phyloP scores from a whole-genome alignment of 106 monocot species.

The Posidonia australis region DNA sequence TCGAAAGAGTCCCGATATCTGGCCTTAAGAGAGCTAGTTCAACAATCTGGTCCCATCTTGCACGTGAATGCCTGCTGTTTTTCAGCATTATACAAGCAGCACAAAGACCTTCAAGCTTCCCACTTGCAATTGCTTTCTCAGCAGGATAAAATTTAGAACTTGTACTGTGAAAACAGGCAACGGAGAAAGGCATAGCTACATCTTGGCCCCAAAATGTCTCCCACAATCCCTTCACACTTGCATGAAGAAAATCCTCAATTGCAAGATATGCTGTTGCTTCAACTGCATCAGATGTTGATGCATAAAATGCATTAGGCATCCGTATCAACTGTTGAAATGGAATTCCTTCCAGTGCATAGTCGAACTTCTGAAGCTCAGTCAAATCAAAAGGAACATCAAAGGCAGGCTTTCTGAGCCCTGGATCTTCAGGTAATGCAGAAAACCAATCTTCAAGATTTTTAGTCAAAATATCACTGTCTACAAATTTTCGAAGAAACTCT shows the following conservation, averaged over 20 bases:
- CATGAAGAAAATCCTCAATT: constrained; percentile 92
- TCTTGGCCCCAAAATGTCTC: constrained; percentile 82
- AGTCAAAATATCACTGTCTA: constrained; percentile 77
- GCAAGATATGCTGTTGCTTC: constrained; percentile 91
- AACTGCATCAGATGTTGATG: constrained; percentile 73
- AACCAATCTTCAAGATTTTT: constrained; percentile 78
- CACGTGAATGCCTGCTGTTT: constrained; percentile 32
- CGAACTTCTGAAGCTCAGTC: constrained; percentile 78
- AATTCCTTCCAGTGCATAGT: constrained; percentile 87
- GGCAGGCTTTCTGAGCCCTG: constrained; percentile 33
- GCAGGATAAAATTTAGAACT: constrained; percentile 87
- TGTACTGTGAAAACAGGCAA: constrained; percentile 84
- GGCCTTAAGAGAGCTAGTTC: constrained; percentile 76
- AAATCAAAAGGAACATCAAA: constrained; percentile 85
- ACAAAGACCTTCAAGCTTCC: constrained; percentile 77
- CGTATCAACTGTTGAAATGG: constrained; percentile 85
- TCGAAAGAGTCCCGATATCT: constrained; percentile 52
- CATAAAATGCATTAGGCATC: constrained; percentile 90
- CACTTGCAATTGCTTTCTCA: constrained; percentile 84
- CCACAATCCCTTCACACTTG: constrained; percentile 89
- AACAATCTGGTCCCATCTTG: constrained; percentile 93
- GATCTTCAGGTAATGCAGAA: constrained; percentile 37
- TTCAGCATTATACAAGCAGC: constrained; percentile 74
- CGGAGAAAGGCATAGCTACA: constrained; percentile 58
- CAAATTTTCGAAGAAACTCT: constrained; percentile 79